Evolutionary conservation across 139 green algal genomes (phyloP).

Genomic region (Edaphochlamys debaryana): DNA sequence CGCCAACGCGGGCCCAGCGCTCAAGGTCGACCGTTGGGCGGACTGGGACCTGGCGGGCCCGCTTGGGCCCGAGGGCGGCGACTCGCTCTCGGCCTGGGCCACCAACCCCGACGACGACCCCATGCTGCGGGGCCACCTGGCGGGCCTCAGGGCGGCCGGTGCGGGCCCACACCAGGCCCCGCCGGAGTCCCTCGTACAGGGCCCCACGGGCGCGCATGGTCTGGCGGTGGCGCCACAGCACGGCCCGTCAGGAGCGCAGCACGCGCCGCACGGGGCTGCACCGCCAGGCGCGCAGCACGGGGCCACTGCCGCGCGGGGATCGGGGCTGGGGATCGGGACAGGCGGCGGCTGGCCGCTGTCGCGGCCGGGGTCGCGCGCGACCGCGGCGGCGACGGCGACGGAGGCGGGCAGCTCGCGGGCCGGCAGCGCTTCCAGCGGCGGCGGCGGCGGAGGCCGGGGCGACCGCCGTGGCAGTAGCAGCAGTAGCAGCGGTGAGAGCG

Average conservation of each 20-base stretch:
- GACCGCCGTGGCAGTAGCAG: not conserved
- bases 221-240: not conserved
- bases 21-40: slow-evolving; percentile 42
- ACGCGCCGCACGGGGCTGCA: no score
- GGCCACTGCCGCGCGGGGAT: not conserved
- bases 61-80: no score
- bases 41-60: slow-evolving; percentile 51
- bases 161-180: no score
- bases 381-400: not conserved
- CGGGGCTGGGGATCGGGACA: no score
- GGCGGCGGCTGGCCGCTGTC: no score
- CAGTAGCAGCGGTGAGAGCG: not conserved
- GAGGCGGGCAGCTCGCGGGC: not conserved
- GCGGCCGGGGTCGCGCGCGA: no score
- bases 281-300: no score
- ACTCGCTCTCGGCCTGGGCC: slow-evolving; percentile 38
- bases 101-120: slow-evolving; percentile 20
- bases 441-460: not conserved
- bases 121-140: slow-evolving; percentile 2
- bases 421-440: not conserved
- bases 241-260: no score
- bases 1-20: not conserved
- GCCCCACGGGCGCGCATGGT: not conserved
- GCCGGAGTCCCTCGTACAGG: not conserved
- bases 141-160: not conserved